Evolutionary conservation across 2,329 filamentous ascomycete genomes (phyloP).

Genomic region (Colletotrichum simmondsii): DNA sequence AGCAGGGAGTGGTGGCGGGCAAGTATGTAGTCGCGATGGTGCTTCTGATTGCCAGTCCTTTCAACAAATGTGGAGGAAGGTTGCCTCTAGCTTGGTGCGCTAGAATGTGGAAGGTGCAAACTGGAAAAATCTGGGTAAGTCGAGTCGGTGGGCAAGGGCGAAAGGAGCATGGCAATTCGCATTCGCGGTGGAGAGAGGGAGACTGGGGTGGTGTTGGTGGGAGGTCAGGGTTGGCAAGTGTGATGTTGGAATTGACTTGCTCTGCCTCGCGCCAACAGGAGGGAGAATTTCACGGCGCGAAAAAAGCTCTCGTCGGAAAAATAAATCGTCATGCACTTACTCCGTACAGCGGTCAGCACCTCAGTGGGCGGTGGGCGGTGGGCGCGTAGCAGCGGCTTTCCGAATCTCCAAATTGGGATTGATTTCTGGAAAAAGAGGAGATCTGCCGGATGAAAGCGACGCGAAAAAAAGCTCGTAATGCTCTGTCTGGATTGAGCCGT

Average conservation of each 20-base stretch:
- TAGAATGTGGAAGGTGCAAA: conserved; percentile 12
- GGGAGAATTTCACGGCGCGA: conserved; percentile 29
- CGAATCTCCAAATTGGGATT: conserved; percentile 16
- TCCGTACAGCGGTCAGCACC: not conserved
- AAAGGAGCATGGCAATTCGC: conserved; percentile 25
- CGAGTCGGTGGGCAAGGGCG: conserved; percentile 5
- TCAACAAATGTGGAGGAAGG: not conserved
- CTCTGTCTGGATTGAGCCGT: not conserved
- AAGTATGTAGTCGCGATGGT: not conserved
- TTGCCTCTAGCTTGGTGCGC: not conserved
- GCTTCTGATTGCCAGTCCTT: not conserved
- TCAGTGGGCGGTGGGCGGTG: not conserved
- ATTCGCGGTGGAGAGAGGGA: not conserved
- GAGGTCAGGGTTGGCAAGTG: conserved; percentile 17
- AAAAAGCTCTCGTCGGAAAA: conserved; percentile 13
- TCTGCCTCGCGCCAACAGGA: conserved; percentile 5
- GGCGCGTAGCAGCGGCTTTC: conserved; percentile 9
- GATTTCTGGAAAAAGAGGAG: not conserved
- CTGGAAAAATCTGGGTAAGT: not conserved
- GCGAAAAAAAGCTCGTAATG: not conserved
- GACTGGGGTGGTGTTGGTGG: not conserved
- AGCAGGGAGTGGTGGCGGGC: not conserved
- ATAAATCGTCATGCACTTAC: conserved; percentile 26
- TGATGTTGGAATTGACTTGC: conserved; percentile 6
- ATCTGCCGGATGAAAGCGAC: not conserved